Percentiles rank a stretch among this genome's conserved stretches.
Conservation (phyloP, 495 filamentous ascomycete genomes). For the Astrothelium macrocarpum region DNA sequence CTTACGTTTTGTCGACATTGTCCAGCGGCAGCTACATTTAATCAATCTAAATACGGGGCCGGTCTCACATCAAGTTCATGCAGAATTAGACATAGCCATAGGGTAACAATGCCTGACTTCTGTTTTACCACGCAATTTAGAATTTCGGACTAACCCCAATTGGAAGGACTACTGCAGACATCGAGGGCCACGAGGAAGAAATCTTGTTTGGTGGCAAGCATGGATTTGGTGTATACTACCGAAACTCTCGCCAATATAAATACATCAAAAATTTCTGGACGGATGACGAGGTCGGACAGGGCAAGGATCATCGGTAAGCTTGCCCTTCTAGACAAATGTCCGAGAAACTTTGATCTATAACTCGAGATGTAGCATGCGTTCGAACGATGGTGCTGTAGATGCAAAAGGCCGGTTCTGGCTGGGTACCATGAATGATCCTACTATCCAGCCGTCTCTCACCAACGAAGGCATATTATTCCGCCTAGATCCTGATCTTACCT, state of each 20-base stretch:
- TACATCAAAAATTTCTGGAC: conserved; percentile 54
- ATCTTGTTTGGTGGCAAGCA: conserved; percentile 73
- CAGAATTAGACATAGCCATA: conserved; percentile 53
- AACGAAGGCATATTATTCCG: conserved; percentile 48
- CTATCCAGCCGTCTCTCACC: conserved; percentile 1
- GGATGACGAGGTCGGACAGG: conserved; percentile 35
- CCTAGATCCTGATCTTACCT: conserved; percentile 49
- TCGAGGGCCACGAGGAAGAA: conserved; percentile 56
- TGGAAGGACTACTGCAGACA: conserved; percentile 65
- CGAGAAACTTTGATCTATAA: neutral
- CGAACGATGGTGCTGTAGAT: conserved; percentile 79
- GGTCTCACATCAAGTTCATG: conserved; percentile 51
- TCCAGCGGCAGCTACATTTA: conserved; percentile 62
- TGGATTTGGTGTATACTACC: conserved; percentile 68
- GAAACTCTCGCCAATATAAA: conserved; percentile 49
- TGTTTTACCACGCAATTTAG: neutral
- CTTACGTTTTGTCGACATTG: conserved; percentile 87
- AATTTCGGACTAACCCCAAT: neutral
- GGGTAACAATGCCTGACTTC: conserved; percentile 33
- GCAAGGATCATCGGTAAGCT: conserved; percentile 31
- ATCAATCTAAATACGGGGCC: conserved; percentile 59
- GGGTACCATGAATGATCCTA: conserved; percentile 72
- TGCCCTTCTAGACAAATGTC: neutral
- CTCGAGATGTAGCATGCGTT: conserved; percentile 34
- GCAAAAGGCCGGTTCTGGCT: conserved; percentile 78